These are phyloP conservation scores for Oryza coarctata DNA, from an alignment of 176 grass and related monocot genomes.

Conservation along the genomic window DNA sequence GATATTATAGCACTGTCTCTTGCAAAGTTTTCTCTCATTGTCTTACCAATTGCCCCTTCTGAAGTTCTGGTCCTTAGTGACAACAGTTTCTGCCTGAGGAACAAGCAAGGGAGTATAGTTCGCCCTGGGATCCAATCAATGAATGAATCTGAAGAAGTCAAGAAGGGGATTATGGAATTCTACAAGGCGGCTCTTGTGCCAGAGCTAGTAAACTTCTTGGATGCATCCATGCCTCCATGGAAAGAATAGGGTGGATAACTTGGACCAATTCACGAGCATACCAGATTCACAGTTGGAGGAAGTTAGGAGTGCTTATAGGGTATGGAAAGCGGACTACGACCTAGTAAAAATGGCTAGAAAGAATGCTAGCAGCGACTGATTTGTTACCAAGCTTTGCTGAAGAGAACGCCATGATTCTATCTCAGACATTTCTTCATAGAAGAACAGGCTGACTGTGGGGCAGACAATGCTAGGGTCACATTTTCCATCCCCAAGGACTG, in stretches of 20 bases:
- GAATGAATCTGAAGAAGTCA: slow-evolving; percentile 56
- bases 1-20: slow-evolving; percentile 77
- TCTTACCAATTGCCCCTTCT: slow-evolving; percentile 83
- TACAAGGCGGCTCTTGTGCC: slow-evolving; percentile 63
- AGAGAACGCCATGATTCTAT: background rate
- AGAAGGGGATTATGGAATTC: slow-evolving; percentile 53
- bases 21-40: slow-evolving; percentile 83
- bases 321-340: slow-evolving; percentile 70
- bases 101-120: slow-evolving; percentile 49
- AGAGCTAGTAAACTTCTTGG: slow-evolving; percentile 68
- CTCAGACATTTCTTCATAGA: background rate
- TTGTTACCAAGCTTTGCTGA: background rate
- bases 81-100: slow-evolving; percentile 51
- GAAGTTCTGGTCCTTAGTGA: slow-evolving; percentile 80
- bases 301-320: slow-evolving; percentile 59
- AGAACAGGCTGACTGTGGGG: background rate
- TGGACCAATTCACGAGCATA: slow-evolving; percentile 62
- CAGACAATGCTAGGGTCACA: background rate
- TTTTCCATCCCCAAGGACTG: background rate
- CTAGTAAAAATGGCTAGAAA: slow-evolving; percentile 39
- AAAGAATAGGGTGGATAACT: slow-evolving; percentile 86
- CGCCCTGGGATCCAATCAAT: slow-evolving; percentile 69
- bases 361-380: background rate
- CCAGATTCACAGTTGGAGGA: slow-evolving; percentile 66
- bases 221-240: slow-evolving; percentile 63